phyloP scores from a whole-genome alignment of 179 eudicot species.

The Silene coronaria region DNA sequence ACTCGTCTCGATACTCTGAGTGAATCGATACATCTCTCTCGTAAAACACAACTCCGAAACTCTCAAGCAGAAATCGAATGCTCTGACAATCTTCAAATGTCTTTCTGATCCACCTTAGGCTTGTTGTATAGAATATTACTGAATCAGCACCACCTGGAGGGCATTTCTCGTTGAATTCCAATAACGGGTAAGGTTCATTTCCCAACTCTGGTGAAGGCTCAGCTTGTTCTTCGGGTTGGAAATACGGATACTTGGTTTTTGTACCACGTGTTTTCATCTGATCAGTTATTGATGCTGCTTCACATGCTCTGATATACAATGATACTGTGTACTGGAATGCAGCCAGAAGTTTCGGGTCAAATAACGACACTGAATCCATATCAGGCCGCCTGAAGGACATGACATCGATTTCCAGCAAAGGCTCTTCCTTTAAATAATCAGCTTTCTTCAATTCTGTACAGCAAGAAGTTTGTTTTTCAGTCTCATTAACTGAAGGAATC shows the following conservation, averaged over 20 bases:
- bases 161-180: constrained; percentile 55
- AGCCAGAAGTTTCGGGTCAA: constrained; percentile 64
- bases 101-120: constrained; percentile 71
- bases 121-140: constrained; percentile 76
- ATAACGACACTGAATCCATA: constrained; percentile 54
- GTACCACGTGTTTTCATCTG: constrained; percentile 28
- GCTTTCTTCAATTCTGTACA: neutral
- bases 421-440: neutral
- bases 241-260: constrained; percentile 18
- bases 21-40: constrained; percentile 87
- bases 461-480: constrained; percentile 12
- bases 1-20: constrained; percentile 59
- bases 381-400: constrained; percentile 55
- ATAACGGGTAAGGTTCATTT: constrained; percentile 37
- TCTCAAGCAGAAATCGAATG: constrained; percentile 55
- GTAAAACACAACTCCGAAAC: constrained; percentile 46
- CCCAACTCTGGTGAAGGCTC: constrained; percentile 34
- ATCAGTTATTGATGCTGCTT: constrained; percentile 19
- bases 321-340: constrained; percentile 61
- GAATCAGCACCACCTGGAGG: constrained; percentile 66
- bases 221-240: constrained; percentile 25
- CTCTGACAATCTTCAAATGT: constrained; percentile 83
- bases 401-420: constrained; percentile 36
- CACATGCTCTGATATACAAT: constrained; percentile 35
- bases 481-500: neutral